Conservation (phyloP, 331 rosid species). For the Dryas integrifolia region DNA sequence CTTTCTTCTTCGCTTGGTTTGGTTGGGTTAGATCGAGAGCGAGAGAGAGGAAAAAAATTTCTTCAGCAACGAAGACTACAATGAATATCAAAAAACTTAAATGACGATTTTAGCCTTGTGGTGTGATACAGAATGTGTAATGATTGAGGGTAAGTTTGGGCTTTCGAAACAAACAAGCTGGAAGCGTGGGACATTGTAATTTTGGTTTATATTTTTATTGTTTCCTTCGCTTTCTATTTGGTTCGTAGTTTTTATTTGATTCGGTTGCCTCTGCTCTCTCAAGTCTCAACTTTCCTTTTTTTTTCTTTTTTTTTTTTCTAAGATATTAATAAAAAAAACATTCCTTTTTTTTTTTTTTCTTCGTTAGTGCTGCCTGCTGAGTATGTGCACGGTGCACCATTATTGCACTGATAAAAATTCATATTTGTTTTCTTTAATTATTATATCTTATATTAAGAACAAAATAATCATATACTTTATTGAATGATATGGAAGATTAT, state of each 20-base stretch:
- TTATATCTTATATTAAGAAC: too few species aligned
- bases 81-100: constrained; percentile 1
- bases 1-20: constrained; percentile 3
- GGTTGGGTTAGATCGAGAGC: constrained; percentile 25
- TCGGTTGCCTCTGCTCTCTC: neutral
- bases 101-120: constrained; percentile 12
- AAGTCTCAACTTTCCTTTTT: neutral
- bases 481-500: too few species aligned
- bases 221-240: neutral
- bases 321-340: too few species aligned
- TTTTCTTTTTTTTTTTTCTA: neutral
- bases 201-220: neutral
- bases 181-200: neutral
- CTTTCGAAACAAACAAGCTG: neutral
- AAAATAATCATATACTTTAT: too few species aligned
- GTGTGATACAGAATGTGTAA: neutral
- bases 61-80: constrained; percentile 26
- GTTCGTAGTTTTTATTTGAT: neutral
- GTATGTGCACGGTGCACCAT: too few species aligned
- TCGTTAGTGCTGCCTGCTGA: too few species aligned
- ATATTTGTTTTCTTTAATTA: too few species aligned
- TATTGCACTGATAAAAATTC: too few species aligned
- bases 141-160: constrained; percentile 4
- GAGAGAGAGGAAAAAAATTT: neutral
- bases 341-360: too few species aligned